Evolutionary conservation across 345 rosid genomes (phyloP), one percentile per base, ranked within the genome.

Genomic region (Murraya paniculata): DNA sequence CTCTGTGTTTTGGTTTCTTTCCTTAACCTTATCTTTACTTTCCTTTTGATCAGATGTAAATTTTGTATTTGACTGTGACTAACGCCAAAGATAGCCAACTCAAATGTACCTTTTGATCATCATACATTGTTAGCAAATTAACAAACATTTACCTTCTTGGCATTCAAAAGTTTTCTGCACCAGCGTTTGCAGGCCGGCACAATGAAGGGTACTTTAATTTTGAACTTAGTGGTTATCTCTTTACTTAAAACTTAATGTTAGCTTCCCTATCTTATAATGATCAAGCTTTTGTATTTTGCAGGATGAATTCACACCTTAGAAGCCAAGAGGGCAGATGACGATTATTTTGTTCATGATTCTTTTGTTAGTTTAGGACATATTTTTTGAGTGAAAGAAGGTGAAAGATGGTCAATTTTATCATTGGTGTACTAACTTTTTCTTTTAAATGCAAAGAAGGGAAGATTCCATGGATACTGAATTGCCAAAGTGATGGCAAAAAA

Each of bases 1-100:
- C 61, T 75, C 72, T 83, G 79, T 66, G 71, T 65, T 87, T 78
- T 68, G 38, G 64, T 77, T 82, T 80, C 60, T 72, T 85, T 60
- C 72, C 56, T 74, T 80, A 64, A 81, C 25, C 73, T 74, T 75
- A 41, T 61, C 68, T 78, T 38, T 27, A 9, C 78, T 60, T 80
- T 39, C 64, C 81, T 74, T 45, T 77, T 86, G 80, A 68, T 69
- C 91, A 94, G 97, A 90, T 87, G 83, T 85, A 88, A 79, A 87
- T 73, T 75, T 84, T 84, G 81, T 84, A 81, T 75, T 82, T 83
- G 67, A 80, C 75, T 75, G 68, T 78, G 77, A 86, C 83, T 81
- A 78, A 81, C 78, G 66, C 72, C 88, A 65, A 36, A 48, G 73
- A 73, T 45, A 69, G 70, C 80, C 74, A 82, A 84, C 68, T 82